Evolutionary conservation across 2,329 filamentous ascomycete genomes (phyloP), one percentile per base, ranked within the genome.

Genomic region (Sclerotinia trifoliorum): DNA sequence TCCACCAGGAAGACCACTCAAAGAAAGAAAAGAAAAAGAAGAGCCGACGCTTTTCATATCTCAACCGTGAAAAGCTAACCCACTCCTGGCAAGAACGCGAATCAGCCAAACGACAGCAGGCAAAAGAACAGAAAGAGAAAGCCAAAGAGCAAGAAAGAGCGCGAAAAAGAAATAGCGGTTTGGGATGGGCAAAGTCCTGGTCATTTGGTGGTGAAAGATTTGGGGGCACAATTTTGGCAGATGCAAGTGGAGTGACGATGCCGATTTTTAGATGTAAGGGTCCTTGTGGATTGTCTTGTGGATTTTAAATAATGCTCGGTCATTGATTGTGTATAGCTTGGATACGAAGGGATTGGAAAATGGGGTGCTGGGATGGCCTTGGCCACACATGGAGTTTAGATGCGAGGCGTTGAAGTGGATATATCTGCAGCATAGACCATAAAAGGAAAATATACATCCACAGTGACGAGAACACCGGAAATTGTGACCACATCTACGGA

Each of bases 141-240:
- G 35, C 46, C 29, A 62, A 52, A 26, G 61, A 64, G n/a, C 48
- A 19, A 42, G 49, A 54, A 39, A 39, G 61, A 52, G 44, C 56
- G 44, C 62, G 63, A 15, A 51, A 62, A 49, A 60, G 51, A 64
- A 51, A 61, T 35, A 35, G 51, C n/a, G 48, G 54, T 2, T 32
- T 61, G n/a, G 65, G 65, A n/a, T 67, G 55, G 55, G 55, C 65
- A 7, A 62, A 62, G 44, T 58, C 52, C 19, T 60, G 44, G 56
- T 61, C 65, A 13, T 67, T 67, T 62, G 49, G 65, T 3, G 65
- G 65, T n/a, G 65, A 67, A 35, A 52, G 24, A 2, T 52, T 62
- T 44, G 65, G 65, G 6, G 65, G 65, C 3, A 62, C 56, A 2
- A 49, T 67, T 10, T 52, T 67, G 65, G 65, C 48, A 1, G 57